Evolutionary conservation across 139 green algal species (phyloP), one percentile per base, ranked within the genome.

Genomic region (Tetraselmis chui): DNA sequence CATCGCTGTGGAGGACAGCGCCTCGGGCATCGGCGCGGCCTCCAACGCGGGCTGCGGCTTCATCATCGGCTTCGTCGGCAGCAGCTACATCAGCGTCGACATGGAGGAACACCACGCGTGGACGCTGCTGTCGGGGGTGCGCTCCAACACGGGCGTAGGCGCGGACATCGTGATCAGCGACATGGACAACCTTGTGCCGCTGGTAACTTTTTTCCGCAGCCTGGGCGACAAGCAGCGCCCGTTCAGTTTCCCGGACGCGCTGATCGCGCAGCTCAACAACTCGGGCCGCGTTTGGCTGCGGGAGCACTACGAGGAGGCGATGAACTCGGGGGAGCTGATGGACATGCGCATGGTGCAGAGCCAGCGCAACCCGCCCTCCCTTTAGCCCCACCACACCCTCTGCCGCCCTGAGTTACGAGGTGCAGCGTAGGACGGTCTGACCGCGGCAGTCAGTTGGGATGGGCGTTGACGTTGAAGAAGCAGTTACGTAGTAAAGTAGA

Each of bases 51-150:
- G 28, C 2, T 23, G 32, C 76, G 76, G n/a, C n/a, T 32, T 80
- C 76, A 80, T 80, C 76, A 29, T 80, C 28, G 76, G 76, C 2
- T 80, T 59, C n/a, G 76, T 80, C n/a, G 76, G 76, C n/a, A 32
- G 76, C 76, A 28, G 28, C 29, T 29, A 80, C 76, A 80, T 80
- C n/a, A 2, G 28, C 23, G 27, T 18, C 2, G 76, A 80, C 23
- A 32, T n/a, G 76, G 23, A 28, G 28, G 76, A 80, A n/a, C 23
- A 32, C 29, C 27, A 80, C 28, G 76, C 76, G 25, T 28, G 45
- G 25, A 32, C 76, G n/a, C n/a, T 80, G 76, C 27, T 80, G 76
- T 28, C 27, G 24, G 76, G 76, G 2, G 76, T 31, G 28, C 31
- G 32, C 29, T 59, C 29, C 25, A 31, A 59, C n/a, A 45, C n/a